These are phyloP conservation scores for Bolboschoenoplectus hybrid DNA, from an alignment of 202 grass and related monocot genomes.

Conservation along the genomic window DNA sequence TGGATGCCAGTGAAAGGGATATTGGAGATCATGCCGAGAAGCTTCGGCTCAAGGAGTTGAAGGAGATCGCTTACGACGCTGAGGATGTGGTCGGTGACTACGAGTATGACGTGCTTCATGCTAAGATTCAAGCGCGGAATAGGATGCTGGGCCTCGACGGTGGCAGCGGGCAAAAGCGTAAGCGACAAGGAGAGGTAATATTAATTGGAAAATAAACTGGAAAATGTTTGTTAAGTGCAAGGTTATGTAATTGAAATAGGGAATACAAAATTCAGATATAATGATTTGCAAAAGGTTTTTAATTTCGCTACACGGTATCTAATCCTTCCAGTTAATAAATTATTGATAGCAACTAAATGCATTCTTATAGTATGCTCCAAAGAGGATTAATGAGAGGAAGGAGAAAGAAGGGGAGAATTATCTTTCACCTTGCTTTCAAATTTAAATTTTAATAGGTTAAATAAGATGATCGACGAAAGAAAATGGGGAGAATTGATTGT, in stretches of 20 bases:
- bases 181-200: conserved; percentile 14
- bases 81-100: conserved; percentile 37
- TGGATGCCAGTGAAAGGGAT: conserved; percentile 4
- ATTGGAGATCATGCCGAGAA: conserved; percentile 13
- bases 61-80: conserved; percentile 39
- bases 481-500: background rate
- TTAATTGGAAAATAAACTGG: background rate
- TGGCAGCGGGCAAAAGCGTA: conserved; percentile 23
- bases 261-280: background rate
- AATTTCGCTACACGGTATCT: too few relatives aligned
- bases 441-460: too few relatives aligned
- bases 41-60: conserved; percentile 33
- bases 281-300: background rate
- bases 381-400: too few relatives aligned
- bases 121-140: background rate
- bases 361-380: too few relatives aligned
- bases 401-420: too few relatives aligned
- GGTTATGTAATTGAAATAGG: background rate
- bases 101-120: conserved; percentile 36
- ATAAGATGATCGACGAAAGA: too few relatives aligned
- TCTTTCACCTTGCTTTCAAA: too few relatives aligned
- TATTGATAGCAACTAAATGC: too few relatives aligned
- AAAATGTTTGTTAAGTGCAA: background rate
- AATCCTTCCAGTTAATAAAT: too few relatives aligned
- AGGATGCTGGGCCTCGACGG: conserved; percentile 9